Base-by-base conservation (phyloP, 768 basidiomycete species). In the Bullera alba region DNA sequence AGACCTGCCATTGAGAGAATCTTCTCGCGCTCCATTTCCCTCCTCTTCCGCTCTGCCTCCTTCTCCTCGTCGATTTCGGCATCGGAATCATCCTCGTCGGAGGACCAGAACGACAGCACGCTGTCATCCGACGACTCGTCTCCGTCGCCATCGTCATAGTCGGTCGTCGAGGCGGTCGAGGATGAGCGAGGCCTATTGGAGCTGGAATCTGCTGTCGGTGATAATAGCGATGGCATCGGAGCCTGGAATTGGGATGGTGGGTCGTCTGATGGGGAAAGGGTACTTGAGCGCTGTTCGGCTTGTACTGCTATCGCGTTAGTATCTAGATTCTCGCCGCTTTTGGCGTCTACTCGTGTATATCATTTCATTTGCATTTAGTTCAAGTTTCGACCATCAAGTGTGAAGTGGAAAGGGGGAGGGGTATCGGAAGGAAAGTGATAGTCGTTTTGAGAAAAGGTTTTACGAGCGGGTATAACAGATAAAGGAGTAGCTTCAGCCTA, bases 1-100 rank as follows among this genome's bases (percentile, higher is more conserved):
- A 95, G 75, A 2, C 92, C 92, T 0, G 90, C 90, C 0, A 87
- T 86, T 65, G 87, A 82, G n/a, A 96, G 75, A 5, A 95, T 87
- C 17, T 84, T 79, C 58, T 81, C 81, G 19, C 87, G 77, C 65
- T 93, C 90, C 16, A 79, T 73, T 50, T 83, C 87, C 26, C 87
- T 80, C 45, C 77, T 77, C 10, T 75, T 75, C 46, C 83, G 81
- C 36, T 76, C 78, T 34, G 75, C 76, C 26, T 77, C 77, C 56
- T 61, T 79, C 17, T 46, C 77, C 29, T 74, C 75, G 51, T 77
- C 76, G 15, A 71, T 62, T 51, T 78, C 77, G 7, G 71, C 69
- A 8, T 78, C 78, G 10, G 73, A 69, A 23, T 75, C 75, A 15
- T 65, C 69, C 12, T 63, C 68, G 17, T 67, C 73, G 35, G 74